phyloP scores from a whole-genome alignment of 1,284 basidiomycete species.

The Phlebopus sp. region DNA sequence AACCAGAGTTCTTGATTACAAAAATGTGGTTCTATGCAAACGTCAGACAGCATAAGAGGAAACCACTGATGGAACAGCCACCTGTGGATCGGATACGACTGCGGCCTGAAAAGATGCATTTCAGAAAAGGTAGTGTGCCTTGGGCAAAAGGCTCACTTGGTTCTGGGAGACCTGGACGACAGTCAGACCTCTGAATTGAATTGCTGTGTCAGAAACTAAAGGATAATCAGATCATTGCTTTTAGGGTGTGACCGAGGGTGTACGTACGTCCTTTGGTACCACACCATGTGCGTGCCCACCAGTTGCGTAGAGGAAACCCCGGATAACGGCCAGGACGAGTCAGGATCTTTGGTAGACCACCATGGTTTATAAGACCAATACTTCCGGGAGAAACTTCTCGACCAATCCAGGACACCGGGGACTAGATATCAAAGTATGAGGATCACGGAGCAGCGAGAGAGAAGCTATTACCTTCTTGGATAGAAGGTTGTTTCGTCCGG shows the following conservation, averaged over 20 bases:
- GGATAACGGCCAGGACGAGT: conserved; percentile 74
- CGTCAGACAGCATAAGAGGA: background rate
- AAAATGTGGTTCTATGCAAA: conserved; percentile 61
- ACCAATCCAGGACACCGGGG: conserved; percentile 66
- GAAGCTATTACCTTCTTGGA: conserved; percentile 42
- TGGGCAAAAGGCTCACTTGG: conserved; percentile 34
- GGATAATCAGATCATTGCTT: conserved; percentile 1
- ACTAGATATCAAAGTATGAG: conserved; percentile 29
- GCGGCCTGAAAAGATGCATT: conserved; percentile 47
- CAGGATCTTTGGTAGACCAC: conserved; percentile 71
- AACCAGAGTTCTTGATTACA: conserved; percentile 74
- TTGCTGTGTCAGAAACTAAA: conserved; percentile 75
- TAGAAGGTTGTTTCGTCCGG: conserved; percentile 48
- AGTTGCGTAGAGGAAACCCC: conserved; percentile 69
- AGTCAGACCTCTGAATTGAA: conserved; percentile 73
- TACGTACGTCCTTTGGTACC: conserved; percentile 65
- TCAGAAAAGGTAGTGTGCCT: conserved; percentile 4
- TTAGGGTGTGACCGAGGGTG: background rate
- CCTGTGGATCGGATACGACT: conserved; percentile 72
- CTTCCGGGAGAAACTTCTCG: conserved; percentile 63
- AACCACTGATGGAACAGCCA: conserved; percentile 6
- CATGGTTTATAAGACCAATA: conserved; percentile 72
- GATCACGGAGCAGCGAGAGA: background rate
- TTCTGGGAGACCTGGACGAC: conserved; percentile 81
- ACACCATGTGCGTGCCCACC: conserved; percentile 72